These are phyloP conservation scores for Tricholoma bakamatsutake DNA, from an alignment of 768 basidiomycete species.

Conservation along the genomic window DNA sequence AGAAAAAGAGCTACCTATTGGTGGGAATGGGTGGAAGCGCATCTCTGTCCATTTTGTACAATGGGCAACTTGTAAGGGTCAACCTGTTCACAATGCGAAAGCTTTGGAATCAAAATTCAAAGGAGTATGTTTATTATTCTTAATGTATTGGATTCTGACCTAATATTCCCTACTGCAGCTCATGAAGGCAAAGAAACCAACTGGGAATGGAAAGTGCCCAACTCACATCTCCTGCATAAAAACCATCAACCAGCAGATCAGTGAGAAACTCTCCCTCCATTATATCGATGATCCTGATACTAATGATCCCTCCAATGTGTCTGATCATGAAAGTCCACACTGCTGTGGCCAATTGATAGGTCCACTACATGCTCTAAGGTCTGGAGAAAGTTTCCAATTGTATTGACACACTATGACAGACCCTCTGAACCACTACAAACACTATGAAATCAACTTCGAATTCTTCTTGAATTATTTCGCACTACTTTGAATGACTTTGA, in stretches of 20 bases:
- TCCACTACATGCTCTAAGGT: too few species aligned
- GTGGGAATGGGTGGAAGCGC: neutral
- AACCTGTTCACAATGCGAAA: neutral
- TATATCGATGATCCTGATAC: neutral
- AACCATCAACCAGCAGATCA: neutral
- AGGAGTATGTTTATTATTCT: neutral
- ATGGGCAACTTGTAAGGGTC: neutral
- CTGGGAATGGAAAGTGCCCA: neutral
- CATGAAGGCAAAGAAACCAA: neutral
- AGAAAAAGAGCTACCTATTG: neutral
- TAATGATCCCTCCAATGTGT: neutral
- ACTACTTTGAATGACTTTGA: too few species aligned
- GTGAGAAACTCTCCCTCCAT: neutral
- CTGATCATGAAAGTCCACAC: neutral
- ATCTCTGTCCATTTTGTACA: neutral
- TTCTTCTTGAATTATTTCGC: too few species aligned
- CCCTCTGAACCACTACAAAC: too few species aligned
- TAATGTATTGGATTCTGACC: neutral
- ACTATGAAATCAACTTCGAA: too few species aligned
- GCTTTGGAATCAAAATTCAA: neutral
- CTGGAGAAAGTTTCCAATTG: too few species aligned
- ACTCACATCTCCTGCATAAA: neutral
- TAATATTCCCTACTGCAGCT: neutral
- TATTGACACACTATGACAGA: too few species aligned
- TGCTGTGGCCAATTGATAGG: neutral